A percentile compares a stretch with the other conserved stretches of the same genome.
Evolutionary conservation across 2,329 filamentous ascomycete species (phyloP).

Genomic region (Alternaria alternata): DNA sequence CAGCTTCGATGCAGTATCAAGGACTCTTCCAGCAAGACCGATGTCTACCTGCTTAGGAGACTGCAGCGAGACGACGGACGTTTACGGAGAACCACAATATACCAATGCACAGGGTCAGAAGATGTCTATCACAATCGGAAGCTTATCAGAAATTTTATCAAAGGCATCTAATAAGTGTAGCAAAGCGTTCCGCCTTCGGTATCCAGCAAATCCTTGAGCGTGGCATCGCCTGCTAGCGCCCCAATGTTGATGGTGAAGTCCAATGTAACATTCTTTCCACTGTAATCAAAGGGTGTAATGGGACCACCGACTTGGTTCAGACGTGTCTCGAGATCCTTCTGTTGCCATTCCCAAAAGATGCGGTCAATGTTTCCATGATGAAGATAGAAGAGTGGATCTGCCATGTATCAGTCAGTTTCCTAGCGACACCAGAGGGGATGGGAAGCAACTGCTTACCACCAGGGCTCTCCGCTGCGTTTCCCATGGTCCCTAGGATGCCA

Average conservation of each 20-base stretch:
- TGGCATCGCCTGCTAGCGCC: conserved; percentile 36
- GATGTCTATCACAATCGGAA: neutral
- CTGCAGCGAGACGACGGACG: neutral
- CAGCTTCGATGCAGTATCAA: neutral
- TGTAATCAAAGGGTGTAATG: conserved; percentile 36
- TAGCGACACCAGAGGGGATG: neutral
- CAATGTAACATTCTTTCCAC: conserved; percentile 41
- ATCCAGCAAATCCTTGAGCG: conserved; percentile 40
- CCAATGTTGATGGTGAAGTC: conserved; percentile 44
- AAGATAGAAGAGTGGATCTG: conserved; percentile 48
- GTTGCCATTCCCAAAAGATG: conserved; percentile 44
- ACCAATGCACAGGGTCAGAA: neutral
- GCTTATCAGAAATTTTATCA: neutral
- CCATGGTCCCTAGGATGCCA: conserved; percentile 43
- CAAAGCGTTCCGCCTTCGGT: conserved; percentile 28
- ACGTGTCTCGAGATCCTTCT: conserved; percentile 38
- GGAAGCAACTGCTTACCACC: conserved; percentile 17
- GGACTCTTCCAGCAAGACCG: too few relatives aligned
- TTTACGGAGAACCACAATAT: neutral
- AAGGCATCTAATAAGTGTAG: conserved; percentile 28
- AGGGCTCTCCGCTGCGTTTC: conserved; percentile 46
- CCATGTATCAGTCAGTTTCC: neutral
- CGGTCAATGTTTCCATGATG: conserved; percentile 51
- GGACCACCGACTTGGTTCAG: conserved; percentile 49
- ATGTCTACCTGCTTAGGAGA: neutral